Conservation (phyloP, 352 stramenopile species). For the Globisporangium cylindrosporum region DNA sequence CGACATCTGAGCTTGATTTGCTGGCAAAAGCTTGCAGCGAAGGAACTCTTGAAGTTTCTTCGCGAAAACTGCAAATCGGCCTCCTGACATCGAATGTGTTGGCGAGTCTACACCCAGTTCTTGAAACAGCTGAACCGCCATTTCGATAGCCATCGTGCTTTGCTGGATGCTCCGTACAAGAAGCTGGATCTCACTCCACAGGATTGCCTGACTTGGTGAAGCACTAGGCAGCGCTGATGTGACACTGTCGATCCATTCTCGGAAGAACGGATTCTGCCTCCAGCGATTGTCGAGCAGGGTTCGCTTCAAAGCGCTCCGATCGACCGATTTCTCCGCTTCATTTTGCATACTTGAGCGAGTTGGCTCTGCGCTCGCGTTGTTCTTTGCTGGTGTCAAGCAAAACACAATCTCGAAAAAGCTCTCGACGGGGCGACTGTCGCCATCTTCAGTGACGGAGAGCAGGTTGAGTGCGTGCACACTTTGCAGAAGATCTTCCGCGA, state of each 20-base stretch:
- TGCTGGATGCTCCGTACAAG: not conserved
- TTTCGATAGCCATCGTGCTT: not conserved
- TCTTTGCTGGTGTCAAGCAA: not conserved
- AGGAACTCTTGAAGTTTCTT: not conserved
- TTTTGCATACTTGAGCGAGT: not conserved
- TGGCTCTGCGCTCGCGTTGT: not conserved
- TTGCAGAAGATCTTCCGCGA: conserved; percentile 2
- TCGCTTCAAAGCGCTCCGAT: not conserved
- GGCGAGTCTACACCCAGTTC: not conserved
- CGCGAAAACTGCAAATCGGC: not conserved
- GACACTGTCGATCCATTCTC: not conserved
- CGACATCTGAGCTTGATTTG: not conserved
- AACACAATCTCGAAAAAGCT: not conserved
- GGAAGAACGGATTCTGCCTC: conserved; percentile 8
- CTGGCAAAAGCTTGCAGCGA: not conserved
- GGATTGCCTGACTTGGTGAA: not conserved
- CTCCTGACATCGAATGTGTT: not conserved
- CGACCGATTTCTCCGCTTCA: too few species aligned
- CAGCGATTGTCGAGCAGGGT: not conserved
- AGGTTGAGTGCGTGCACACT: not conserved
- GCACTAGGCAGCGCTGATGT: not conserved
- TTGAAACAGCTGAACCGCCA: not conserved
- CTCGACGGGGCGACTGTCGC: not conserved
- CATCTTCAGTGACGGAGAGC: not conserved
- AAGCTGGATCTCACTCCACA: conserved; percentile 8